Evolutionary conservation across 2,329 filamentous ascomycete species (phyloP), one percentile per base, ranked within the genome.

Genomic region (Scleromitrula shiraiana): DNA sequence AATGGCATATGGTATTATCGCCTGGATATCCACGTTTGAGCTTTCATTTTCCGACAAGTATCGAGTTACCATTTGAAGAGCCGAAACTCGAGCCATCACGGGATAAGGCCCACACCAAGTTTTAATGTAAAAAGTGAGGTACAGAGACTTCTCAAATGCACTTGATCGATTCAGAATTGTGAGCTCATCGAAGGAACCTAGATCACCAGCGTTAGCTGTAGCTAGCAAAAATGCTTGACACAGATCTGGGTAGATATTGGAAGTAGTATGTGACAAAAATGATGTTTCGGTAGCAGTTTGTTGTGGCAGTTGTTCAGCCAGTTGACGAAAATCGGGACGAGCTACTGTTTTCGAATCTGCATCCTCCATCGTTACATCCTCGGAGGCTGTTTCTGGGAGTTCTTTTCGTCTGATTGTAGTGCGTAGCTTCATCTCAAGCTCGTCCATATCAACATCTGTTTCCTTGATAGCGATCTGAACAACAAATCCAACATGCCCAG

Each of bases 1-100:
- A 38, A 96, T 69, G 26, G 83, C 71, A 66, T 95, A 96, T 2
- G 91, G 91, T n/a, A 95, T 62, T 15, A 96, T 64, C 9, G 80
- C 77, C 62, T 97, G 91, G 41, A 90, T 74, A 62, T 95, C 85
- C 7, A 77, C 61, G 17, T 70, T 69, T 19, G 62, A 64, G 46
- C 69, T 71, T 50, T 75, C 72, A 12, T 67, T 66, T 8, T 67
- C 65, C 45, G 77, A 76, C 15, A 88, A 64, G 22, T 73, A 71
- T 24, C 71, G 71, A 50, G 80, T 78, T 12, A 80, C 75, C 60
- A 80, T 73, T 33, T 82, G 78, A 41, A 95, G 67, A 9, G 89
- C 87, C 7, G 81, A 76, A 46, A 77, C 74, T 53, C 86, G 80
- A 3, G 81, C 82, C 38, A 85, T 68, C 2, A 79, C 78, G 6